These are phyloP conservation scores for Pseudevernia furfuracea DNA, from an alignment of 495 filamentous ascomycete species.

Conservation along the genomic window DNA sequence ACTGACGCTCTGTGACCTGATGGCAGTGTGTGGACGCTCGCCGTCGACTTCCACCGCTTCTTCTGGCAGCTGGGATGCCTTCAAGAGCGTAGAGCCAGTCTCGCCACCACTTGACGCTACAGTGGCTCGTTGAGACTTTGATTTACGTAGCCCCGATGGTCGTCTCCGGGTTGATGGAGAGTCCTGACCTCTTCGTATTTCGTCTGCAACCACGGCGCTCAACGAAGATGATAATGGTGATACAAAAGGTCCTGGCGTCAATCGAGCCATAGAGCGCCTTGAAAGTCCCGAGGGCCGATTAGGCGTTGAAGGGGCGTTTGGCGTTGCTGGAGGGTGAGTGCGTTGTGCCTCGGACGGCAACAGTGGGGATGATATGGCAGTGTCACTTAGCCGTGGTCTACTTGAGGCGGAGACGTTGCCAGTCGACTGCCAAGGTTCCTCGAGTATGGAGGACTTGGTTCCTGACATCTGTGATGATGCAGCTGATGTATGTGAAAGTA, in stretches of 20 bases:
- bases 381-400: constrained; percentile 18
- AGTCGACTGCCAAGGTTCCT: constrained; percentile 19
- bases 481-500: constrained; percentile 14
- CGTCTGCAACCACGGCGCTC: constrained; percentile 55
- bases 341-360: constrained; percentile 32
- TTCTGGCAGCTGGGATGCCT: constrained; percentile 8
- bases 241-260: constrained; percentile 44
- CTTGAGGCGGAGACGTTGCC: constrained; percentile 5
- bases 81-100: constrained; percentile 1
- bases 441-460: constrained; percentile 12
- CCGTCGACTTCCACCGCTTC: background rate
- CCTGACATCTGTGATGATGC: constrained; percentile 8
- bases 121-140: constrained; percentile 14
- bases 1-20: constrained; percentile 22
- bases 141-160: constrained; percentile 14
- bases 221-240: constrained; percentile 48
- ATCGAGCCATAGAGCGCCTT: constrained; percentile 28
- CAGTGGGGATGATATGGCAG: constrained; percentile 22
- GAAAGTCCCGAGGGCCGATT: constrained; percentile 22
- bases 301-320: constrained; percentile 18
- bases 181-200: constrained; percentile 45
- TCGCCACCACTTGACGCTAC: constrained; percentile 1
- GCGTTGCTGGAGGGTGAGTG: constrained; percentile 29
- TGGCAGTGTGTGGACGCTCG: background rate
- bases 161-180: constrained; percentile 17